Base-by-base conservation (phyloP, 306 rosid species). In the Dryas alaskensis region DNA sequence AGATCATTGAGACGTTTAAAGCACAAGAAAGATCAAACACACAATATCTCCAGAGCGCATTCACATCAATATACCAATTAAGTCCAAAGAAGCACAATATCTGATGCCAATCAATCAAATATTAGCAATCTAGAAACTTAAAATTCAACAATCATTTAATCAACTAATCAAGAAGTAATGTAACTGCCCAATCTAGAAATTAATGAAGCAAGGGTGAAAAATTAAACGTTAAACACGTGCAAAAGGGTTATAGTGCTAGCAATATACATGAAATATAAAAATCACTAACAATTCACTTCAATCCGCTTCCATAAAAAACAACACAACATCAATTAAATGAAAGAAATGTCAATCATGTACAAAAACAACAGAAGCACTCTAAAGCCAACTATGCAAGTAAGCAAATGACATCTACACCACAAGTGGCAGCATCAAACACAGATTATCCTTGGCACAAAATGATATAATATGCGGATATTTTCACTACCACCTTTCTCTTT, bases 351-450 rank as follows among this genome's bases (percentile, higher is more conserved):
- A 19, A 65, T 62, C 46, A 46, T 17, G 70, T 10, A 65, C 31
- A 42, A 45, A 81, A 47, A 11, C 69, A 75, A 19, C 68, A 65
- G 70, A 69, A 69, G 61, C 39, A 55, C 70, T 60, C 25, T 42
- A 60, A 58, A 58, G 54, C 40, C 81, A 75, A 52, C 81, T 42
- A 57, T 40, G 48, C 8, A 71, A 50, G 47, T 66, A 42, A 79
- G 63, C 52, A 53, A 73, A 58, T 31, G 39, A 57, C 69, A 83
- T 64, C 63, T 61, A 75, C 64, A 69, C 69, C 78, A 71, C 9
- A 65, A 50, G n/a, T 22, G 31, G 74, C 78, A 62, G 57, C 60
- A 69, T 39, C 61, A 37, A 69, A 53, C 49, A 52, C 14, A 45
- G 9, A 37, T 74, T 53, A 67, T 60, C 44, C 72, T 40, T 64